Conservation (phyloP, 2,329 filamentous ascomycete species). For the Dothistroma septosporum region DNA sequence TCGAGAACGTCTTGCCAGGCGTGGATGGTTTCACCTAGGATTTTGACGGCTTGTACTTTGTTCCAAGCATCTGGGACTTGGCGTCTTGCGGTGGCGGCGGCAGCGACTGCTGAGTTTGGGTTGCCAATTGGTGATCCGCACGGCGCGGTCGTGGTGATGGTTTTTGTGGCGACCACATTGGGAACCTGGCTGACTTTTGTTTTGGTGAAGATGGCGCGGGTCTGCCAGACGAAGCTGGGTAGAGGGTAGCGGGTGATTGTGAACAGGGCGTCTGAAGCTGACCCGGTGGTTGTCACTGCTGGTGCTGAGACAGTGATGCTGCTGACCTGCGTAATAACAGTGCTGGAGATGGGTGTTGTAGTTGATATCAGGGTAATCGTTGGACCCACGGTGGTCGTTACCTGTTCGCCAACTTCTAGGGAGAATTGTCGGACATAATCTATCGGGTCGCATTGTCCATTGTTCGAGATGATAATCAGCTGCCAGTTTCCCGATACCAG, state of each 20-base stretch:
- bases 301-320: conserved; percentile 29
- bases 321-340: conserved; percentile 24
- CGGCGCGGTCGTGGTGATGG: conserved; percentile 5
- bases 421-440: conserved; percentile 43
- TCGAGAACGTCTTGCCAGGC: neutral
- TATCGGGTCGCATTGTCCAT: conserved; percentile 42
- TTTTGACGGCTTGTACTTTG: neutral
- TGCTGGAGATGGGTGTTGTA: conserved; percentile 23
- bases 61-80: conserved; percentile 1
- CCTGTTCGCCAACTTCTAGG: conserved; percentile 33
- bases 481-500: conserved; percentile 43
- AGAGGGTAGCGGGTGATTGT: conserved; percentile 18
- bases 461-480: conserved; percentile 43
- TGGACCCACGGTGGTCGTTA: conserved; percentile 8
- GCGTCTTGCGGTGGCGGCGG: neutral
- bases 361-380: conserved; percentile 18
- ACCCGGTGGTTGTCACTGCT: conserved; percentile 12
- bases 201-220: conserved; percentile 25
- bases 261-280: conserved; percentile 5
- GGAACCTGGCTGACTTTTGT: conserved; percentile 17
- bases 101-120: neutral
- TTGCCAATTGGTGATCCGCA: neutral
- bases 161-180: conserved; percentile 20
- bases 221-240: conserved; percentile 17
- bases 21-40: neutral